Conservation (phyloP, 768 basidiomycete genomes). For the Auricularia heimuer region DNA sequence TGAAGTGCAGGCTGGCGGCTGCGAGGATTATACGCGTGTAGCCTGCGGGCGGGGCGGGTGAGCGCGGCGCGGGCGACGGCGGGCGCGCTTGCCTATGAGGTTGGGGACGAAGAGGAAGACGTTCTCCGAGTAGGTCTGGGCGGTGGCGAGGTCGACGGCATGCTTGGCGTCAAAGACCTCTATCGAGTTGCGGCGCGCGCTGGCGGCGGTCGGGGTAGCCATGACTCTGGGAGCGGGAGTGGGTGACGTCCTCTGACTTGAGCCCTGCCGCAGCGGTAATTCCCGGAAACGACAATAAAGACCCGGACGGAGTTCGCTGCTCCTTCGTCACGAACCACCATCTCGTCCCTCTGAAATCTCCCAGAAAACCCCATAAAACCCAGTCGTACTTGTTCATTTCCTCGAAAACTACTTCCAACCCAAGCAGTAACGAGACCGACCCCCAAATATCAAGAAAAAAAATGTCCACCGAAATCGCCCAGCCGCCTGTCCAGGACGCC, state of each 20-base stretch:
- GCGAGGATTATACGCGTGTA: slow-evolving; percentile 89
- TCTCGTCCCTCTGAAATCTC: neutral
- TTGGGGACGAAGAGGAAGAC: slow-evolving; percentile 97
- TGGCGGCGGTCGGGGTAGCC: neutral
- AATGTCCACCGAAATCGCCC: slow-evolving; percentile 13
- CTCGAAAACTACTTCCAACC: neutral
- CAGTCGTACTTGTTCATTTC: neutral
- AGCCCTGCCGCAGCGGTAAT: neutral
- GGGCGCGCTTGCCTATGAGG: slow-evolving; percentile 63
- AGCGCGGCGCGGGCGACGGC: slow-evolving; percentile 1
- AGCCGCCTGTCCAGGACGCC: slow-evolving; percentile 18
- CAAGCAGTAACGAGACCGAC: slow-evolving; percentile 1
- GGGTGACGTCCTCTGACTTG: neutral
- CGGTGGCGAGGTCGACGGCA: slow-evolving; percentile 79
- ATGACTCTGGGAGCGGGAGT: neutral
- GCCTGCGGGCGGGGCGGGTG: slow-evolving; percentile 35
- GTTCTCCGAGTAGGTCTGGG: slow-evolving; percentile 84
- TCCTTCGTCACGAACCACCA: neutral
- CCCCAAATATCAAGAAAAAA: neutral
- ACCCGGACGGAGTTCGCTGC: neutral
- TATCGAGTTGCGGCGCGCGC: slow-evolving; percentile 43
- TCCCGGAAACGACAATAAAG: neutral
- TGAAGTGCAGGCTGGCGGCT: slow-evolving; percentile 77
- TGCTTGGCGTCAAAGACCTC: slow-evolving; percentile 75
- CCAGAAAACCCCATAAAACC: slow-evolving; percentile 1